A percentile compares a stretch with the other conserved stretches of the same genome.
Evolutionary conservation across 352 stramenopile genomes (phyloP).

Genomic region (Phytophthora sansomeana): DNA sequence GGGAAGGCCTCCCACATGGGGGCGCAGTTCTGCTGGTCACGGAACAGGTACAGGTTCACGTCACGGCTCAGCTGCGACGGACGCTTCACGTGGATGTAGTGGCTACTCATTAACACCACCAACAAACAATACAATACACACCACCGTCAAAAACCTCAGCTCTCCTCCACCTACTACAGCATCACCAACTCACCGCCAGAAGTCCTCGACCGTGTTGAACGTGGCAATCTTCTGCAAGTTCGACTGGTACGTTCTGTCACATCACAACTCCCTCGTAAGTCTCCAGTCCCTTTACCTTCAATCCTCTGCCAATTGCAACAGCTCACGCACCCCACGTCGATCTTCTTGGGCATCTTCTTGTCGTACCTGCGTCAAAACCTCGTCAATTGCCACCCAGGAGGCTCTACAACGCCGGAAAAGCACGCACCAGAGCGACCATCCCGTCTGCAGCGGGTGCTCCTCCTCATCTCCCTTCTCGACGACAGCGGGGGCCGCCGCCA

Average conservation of each 20-base stretch:
- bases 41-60: slow-evolving; percentile 95
- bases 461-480: slow-evolving; percentile 49
- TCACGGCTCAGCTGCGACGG: slow-evolving; percentile 92
- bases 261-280: background rate
- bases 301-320: slow-evolving; percentile 3
- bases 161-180: background rate
- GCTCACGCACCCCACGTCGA: slow-evolving; percentile 78
- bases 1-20: slow-evolving; percentile 94
- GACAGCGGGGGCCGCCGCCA: slow-evolving; percentile 28
- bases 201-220: slow-evolving; percentile 93
- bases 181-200: slow-evolving; percentile 81
- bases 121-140: slow-evolving; percentile 6
- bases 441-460: slow-evolving; percentile 89
- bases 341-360: slow-evolving; percentile 94
- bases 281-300: background rate
- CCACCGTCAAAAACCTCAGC: slow-evolving; percentile 5
- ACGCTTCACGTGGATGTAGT: slow-evolving; percentile 95
- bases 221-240: slow-evolving; percentile 90
- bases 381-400: background rate
- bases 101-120: slow-evolving; percentile 31
- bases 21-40: slow-evolving; percentile 87
- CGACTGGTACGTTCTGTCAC: slow-evolving; percentile 43
- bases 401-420: background rate
- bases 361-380: slow-evolving; percentile 81
- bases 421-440: slow-evolving; percentile 89